A percentile compares a stretch with the other conserved stretches of the same genome.
Evolutionary conservation across 2,329 filamentous ascomycete species (phyloP).

Genomic region (Allantophomopsis lycopodina): DNA sequence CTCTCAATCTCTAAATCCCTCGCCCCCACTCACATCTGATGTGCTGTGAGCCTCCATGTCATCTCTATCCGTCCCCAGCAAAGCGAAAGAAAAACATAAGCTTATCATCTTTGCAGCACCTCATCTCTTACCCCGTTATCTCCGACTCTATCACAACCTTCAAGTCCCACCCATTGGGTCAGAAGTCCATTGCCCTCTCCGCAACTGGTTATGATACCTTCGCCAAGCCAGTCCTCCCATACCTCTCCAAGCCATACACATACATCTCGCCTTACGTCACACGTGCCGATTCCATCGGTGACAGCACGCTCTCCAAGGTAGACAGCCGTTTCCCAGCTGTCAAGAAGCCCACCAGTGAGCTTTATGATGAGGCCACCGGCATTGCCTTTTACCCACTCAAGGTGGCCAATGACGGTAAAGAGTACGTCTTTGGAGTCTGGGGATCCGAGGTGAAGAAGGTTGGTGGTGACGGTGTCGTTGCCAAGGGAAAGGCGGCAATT

Average conservation of each 20-base stretch:
- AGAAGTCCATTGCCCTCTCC: conserved; percentile 66
- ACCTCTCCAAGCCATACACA: conserved; percentile 64
- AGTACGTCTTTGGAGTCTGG: conserved; percentile 45
- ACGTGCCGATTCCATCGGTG: conserved; percentile 66
- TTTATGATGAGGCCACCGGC: conserved; percentile 49
- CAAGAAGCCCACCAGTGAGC: conserved; percentile 61
- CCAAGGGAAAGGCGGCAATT: conserved; percentile 55
- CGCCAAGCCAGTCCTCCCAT: conserved; percentile 65
- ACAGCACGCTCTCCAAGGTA: conserved; percentile 54
- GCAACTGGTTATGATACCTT: conserved; percentile 64
- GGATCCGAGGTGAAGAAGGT: conserved; percentile 46
- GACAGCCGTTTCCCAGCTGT: conserved; percentile 60
- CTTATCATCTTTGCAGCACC: conserved; percentile 42
- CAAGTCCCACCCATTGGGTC: conserved; percentile 70
- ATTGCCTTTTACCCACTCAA: conserved; percentile 49
- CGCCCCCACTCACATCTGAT: too few species aligned
- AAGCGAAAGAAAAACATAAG: too few species aligned
- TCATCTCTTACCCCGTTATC: conserved; percentile 73
- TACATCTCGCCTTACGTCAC: conserved; percentile 76
- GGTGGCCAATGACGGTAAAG: conserved; percentile 45
- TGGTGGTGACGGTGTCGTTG: conserved; percentile 49
- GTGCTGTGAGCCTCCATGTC: too few species aligned
- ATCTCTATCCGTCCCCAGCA: too few species aligned
- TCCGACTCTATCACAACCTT: conserved; percentile 65
- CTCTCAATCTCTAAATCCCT: not conserved